Evolutionary conservation across 208 protist species (phyloP).

Genomic region (Crithidia mellificae): DNA sequence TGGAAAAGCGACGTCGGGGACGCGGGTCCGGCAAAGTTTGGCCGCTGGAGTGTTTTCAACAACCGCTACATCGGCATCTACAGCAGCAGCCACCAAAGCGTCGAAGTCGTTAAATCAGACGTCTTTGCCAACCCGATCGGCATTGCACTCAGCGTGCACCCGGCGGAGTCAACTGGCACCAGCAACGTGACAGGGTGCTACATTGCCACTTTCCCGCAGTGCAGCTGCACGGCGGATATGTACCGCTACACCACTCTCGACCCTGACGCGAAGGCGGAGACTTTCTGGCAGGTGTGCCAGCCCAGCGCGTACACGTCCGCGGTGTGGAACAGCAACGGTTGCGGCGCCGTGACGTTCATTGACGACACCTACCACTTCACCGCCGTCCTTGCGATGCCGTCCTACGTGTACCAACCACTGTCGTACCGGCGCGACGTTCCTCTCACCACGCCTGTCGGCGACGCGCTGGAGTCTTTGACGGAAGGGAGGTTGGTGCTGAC

Average conservation of each 20-base stretch:
- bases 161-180: constrained; percentile 14
- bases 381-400: constrained; percentile 31
- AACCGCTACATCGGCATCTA: constrained; percentile 46
- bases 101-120: constrained; percentile 23
- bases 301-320: constrained; percentile 8
- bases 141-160: constrained; percentile 31
- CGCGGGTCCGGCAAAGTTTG: constrained; percentile 10
- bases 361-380: constrained; percentile 33
- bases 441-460: constrained; percentile 10
- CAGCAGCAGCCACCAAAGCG: constrained; percentile 36
- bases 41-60: constrained; percentile 5
- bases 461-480: constrained; percentile 12
- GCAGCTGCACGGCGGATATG: constrained; percentile 15
- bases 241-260: constrained; percentile 6
- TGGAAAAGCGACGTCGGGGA: background rate
- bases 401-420: constrained; percentile 27
- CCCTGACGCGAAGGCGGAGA: background rate
- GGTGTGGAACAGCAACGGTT: constrained; percentile 14
- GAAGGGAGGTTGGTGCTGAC: constrained; percentile 18
- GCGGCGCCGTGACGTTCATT: constrained; percentile 32
- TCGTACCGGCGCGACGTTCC: constrained; percentile 30
- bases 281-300: constrained; percentile 23
- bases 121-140: constrained; percentile 46
- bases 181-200: constrained; percentile 21
- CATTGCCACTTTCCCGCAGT: constrained; percentile 28